A percentile compares a stretch with the other conserved stretches of the same genome.
phyloP scores from a whole-genome alignment of 176 grass and related monocot genomes.

The Stipa capillata region DNA sequence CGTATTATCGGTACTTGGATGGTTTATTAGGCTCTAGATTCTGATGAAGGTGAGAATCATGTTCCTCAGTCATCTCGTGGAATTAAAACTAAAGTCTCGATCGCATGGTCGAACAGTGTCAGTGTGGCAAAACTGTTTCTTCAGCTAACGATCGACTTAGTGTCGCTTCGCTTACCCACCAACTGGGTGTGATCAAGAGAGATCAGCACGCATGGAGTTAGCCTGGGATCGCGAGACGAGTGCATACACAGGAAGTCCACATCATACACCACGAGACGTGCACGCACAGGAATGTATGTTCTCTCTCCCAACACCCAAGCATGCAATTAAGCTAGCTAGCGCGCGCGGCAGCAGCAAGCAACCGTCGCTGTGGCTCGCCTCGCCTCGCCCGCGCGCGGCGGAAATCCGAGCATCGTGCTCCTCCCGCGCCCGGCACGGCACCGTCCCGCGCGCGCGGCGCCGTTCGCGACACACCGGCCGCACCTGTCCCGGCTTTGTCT shows the following conservation, averaged over 20 bases:
- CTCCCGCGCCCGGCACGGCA: constrained; percentile 23
- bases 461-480: background rate
- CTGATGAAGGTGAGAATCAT: background rate
- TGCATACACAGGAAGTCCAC: background rate
- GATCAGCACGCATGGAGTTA: background rate
- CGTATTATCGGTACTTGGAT: background rate
- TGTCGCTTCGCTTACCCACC: too few relatives aligned
- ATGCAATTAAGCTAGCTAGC: background rate
- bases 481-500: background rate
- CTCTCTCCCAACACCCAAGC: background rate
- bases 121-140: background rate
- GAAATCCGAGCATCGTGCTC: constrained; percentile 34
- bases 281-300: background rate
- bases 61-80: background rate
- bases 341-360: constrained; percentile 11
- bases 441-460: background rate
- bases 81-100: background rate
- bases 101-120: background rate
- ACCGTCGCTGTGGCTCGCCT: constrained; percentile 14
- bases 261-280: background rate
- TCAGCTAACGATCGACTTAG: too few relatives aligned
- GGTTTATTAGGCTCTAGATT: too few relatives aligned
- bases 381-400: too few relatives aligned
- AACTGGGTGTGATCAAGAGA: background rate
- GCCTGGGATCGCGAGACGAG: background rate